phyloP scores from a whole-genome alignment of 768 basidiomycete genomes.

The Paxillus rubicundulus region DNA sequence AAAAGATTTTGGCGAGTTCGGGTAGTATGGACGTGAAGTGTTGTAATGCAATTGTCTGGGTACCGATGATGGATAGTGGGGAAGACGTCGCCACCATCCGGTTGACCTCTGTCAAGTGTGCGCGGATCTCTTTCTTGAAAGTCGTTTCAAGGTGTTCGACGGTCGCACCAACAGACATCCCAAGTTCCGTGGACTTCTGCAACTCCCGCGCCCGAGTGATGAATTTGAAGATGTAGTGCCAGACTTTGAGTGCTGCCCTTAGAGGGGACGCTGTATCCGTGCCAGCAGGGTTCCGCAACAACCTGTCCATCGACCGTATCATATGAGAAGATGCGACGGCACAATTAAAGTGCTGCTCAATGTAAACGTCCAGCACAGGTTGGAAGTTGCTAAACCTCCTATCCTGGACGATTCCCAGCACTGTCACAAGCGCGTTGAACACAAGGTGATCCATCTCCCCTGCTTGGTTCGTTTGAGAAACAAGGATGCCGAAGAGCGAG shows the following conservation, averaged over 20 bases:
- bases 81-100: constrained; percentile 80
- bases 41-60: constrained; percentile 91
- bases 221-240: constrained; percentile 96
- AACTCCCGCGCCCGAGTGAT: constrained; percentile 86
- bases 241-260: constrained; percentile 90
- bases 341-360: constrained; percentile 83
- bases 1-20: constrained; percentile 78
- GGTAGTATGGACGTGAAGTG: constrained; percentile 92
- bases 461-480: constrained; percentile 67
- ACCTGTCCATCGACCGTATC: constrained; percentile 81
- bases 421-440: constrained; percentile 87
- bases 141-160: constrained; percentile 80
- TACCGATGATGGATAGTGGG: constrained; percentile 89
- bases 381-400: constrained; percentile 94
- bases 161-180: constrained; percentile 77
- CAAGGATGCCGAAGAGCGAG: constrained; percentile 85
- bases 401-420: constrained; percentile 91
- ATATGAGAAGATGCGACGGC: constrained; percentile 80
- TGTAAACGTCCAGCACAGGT: constrained; percentile 90
- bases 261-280: constrained; percentile 73
- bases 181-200: constrained; percentile 77
- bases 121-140: constrained; percentile 80
- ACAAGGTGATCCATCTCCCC: constrained; percentile 83
- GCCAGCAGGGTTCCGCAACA: constrained; percentile 71
- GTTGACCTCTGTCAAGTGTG: constrained; percentile 79